A percentile compares a stretch with the other conserved stretches of the same genome.
These are phyloP conservation scores for Leccinum barrowsii DNA, from an alignment of 768 basidiomycete genomes.

Conservation along the genomic window DNA sequence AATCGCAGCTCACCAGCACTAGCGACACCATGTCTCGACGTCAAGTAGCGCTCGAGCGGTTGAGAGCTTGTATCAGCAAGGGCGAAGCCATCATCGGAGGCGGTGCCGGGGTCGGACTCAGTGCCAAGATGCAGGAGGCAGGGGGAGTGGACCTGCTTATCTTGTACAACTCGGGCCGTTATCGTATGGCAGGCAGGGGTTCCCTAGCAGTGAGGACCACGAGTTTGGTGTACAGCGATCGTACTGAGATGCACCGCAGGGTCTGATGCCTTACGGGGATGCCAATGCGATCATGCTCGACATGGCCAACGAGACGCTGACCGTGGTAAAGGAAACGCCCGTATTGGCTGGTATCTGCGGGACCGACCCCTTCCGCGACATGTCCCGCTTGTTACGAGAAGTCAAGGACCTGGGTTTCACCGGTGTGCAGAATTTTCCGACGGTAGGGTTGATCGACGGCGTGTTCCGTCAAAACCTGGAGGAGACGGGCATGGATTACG, in stretches of 20 bases:
- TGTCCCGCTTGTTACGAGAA: conserved; percentile 20
- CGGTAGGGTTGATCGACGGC: conserved; percentile 27
- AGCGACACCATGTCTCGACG: conserved; percentile 17
- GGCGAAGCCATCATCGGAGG: conserved; percentile 26
- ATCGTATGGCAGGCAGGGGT: conserved; percentile 31
- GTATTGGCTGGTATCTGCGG: conserved; percentile 29
- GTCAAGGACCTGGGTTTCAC: conserved; percentile 26
- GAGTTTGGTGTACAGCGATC: neutral
- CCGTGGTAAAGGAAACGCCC: conserved; percentile 26
- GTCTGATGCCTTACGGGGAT: conserved; percentile 29
- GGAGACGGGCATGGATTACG: conserved; percentile 31
- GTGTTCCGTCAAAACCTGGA: conserved; percentile 29
- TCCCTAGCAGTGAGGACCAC: conserved; percentile 24
- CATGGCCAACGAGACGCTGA: conserved; percentile 27
- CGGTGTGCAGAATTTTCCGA: conserved; percentile 30
- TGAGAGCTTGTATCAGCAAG: conserved; percentile 11
- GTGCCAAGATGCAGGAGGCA: conserved; percentile 30
- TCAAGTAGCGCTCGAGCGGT: conserved; percentile 10
- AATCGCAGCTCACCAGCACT: neutral
- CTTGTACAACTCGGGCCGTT: conserved; percentile 31
- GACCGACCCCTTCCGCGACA: conserved; percentile 28
- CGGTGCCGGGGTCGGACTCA: conserved; percentile 26
- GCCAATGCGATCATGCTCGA: conserved; percentile 29
- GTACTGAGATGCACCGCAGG: conserved; percentile 6
- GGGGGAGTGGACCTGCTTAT: conserved; percentile 27